Percentiles rank a stretch among this genome's conserved stretches.
phyloP scores from a whole-genome alignment of 2,329 filamentous ascomycete species.

The Aspergillus latus region DNA sequence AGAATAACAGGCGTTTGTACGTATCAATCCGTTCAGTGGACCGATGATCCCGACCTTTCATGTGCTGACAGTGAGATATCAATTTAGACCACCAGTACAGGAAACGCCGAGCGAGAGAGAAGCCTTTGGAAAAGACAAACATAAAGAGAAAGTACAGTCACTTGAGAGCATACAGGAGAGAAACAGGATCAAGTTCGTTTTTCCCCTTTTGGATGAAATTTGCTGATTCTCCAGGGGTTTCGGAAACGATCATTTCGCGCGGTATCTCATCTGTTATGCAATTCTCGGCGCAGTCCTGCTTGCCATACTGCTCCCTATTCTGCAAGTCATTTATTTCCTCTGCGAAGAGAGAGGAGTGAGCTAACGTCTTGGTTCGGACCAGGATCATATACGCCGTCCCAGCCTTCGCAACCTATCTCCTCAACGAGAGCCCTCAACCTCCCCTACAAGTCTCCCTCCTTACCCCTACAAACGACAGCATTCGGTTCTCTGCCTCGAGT shows the following conservation, averaged over 20 bases:
- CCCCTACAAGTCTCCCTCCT: conserved; percentile 6
- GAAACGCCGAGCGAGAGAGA: neutral
- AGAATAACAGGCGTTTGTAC: neutral
- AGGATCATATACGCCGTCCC: conserved; percentile 11
- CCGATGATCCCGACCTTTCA: too few species aligned
- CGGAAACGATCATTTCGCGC: conserved; percentile 9
- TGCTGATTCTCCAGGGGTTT: conserved; percentile 1
- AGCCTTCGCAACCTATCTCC: conserved; percentile 11
- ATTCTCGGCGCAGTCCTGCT: conserved; percentile 5
- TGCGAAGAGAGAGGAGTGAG: neutral
- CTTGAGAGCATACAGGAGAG: neutral
- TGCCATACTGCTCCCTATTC: conserved; percentile 5
- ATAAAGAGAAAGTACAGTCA: neutral
- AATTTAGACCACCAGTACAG: neutral
- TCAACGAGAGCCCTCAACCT: conserved; percentile 9
- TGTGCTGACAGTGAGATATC: too few species aligned
- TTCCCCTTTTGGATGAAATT: neutral
- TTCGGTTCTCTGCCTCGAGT: conserved; percentile 12
- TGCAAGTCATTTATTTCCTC: neutral
- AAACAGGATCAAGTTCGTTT: neutral
- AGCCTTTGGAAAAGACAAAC: neutral
- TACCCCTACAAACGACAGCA: conserved; percentile 13
- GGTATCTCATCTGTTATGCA: conserved; percentile 11
- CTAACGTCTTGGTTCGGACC: neutral
- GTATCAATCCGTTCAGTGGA: neutral